Conservation (phyloP, 108 stramenopile species). For the Cyclostephanos invisitatus region DNA sequence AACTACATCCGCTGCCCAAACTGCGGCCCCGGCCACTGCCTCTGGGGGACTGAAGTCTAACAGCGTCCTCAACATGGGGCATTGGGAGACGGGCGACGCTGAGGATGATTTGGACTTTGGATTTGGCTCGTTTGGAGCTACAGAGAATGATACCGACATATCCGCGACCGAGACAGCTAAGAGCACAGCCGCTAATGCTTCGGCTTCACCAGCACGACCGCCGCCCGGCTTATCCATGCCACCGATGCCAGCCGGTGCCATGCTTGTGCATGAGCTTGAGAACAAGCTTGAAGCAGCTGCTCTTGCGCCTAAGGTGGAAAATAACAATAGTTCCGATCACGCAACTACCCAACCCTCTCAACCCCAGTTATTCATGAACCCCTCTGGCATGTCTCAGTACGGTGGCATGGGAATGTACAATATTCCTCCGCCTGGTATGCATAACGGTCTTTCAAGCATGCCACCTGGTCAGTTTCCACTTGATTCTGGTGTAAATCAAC, state of each 20-base stretch:
- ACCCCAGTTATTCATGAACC: slow-evolving; percentile 42
- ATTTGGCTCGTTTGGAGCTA: slow-evolving; percentile 76
- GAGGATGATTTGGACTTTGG: slow-evolving; percentile 83
- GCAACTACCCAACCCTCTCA: slow-evolving; percentile 34
- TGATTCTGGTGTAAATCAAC: slow-evolving; percentile 58
- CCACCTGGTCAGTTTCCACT: slow-evolving; percentile 55
- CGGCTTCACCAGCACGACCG: slow-evolving; percentile 79
- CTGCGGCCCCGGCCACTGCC: slow-evolving; percentile 19
- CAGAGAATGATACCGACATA: slow-evolving; percentile 50
- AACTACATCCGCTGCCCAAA: slow-evolving; percentile 13
- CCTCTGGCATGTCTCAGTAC: slow-evolving; percentile 56
- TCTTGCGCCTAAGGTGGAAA: slow-evolving; percentile 35
- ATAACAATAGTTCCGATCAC: slow-evolving; percentile 22
- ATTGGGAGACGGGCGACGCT: slow-evolving; percentile 77
- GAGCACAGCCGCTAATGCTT: slow-evolving; percentile 18
- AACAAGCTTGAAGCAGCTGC: slow-evolving; percentile 71
- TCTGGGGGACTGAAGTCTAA: slow-evolving; percentile 42
- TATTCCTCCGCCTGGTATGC: slow-evolving; percentile 30
- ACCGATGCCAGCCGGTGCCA: slow-evolving; percentile 81
- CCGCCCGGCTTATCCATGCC: slow-evolving; percentile 89
- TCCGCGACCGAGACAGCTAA: slow-evolving; percentile 26
- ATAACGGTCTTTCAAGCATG: slow-evolving; percentile 36
- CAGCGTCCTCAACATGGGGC: slow-evolving; percentile 86
- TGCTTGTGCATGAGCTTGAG: slow-evolving; percentile 84
- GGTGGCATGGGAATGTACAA: slow-evolving; percentile 69